A percentile compares a stretch with the other conserved stretches of the same genome.
These are phyloP conservation scores for Metschnikowia aberdeeniae DNA, from an alignment of 805 yeast genomes.

Conservation along the genomic window DNA sequence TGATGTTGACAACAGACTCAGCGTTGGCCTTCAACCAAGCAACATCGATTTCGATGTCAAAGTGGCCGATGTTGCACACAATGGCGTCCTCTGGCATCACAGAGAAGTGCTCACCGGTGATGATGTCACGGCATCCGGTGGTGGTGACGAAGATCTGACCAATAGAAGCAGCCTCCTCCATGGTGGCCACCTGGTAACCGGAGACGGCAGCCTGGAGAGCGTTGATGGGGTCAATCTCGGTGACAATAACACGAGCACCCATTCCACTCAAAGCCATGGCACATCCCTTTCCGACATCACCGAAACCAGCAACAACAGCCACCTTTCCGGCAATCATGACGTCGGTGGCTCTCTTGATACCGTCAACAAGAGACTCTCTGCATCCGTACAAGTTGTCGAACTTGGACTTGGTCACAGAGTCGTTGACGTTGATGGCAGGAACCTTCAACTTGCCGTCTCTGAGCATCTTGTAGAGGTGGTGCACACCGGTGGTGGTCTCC, in stretches of 20 bases:
- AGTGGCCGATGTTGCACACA: conserved; percentile 99
- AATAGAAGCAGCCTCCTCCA: conserved; percentile 85
- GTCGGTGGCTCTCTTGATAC: conserved; percentile 99
- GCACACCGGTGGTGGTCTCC: conserved; percentile 99
- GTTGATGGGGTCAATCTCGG: conserved; percentile 98
- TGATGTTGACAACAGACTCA: conserved; percentile 89
- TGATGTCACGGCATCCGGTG: conserved; percentile 98
- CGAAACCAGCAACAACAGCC: conserved; percentile 98
- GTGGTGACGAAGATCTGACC: conserved; percentile 99
- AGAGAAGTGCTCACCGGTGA: conserved; percentile 81
- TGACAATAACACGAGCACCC: conserved; percentile 98
- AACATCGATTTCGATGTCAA: conserved; percentile 97
- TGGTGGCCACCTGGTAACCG: conserved; percentile 94
- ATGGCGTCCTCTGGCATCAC: conserved; percentile 99
- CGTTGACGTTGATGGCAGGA: conserved; percentile 99
- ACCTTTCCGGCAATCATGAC: conserved; percentile 99
- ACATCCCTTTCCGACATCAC: conserved; percentile 99
- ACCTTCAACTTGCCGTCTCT: conserved; percentile 86
- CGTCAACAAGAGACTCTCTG: conserved; percentile 97
- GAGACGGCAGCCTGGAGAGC: conserved; percentile 99
- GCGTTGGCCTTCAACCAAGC: conserved; percentile 98
- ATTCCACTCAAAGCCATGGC: conserved; percentile 97
- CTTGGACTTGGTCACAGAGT: conserved; percentile 98
- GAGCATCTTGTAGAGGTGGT: conserved; percentile 95
- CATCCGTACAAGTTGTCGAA: conserved; percentile 99